Evolutionary conservation across 306 rosid species (phyloP).

Genomic region (Quercus suber): DNA sequence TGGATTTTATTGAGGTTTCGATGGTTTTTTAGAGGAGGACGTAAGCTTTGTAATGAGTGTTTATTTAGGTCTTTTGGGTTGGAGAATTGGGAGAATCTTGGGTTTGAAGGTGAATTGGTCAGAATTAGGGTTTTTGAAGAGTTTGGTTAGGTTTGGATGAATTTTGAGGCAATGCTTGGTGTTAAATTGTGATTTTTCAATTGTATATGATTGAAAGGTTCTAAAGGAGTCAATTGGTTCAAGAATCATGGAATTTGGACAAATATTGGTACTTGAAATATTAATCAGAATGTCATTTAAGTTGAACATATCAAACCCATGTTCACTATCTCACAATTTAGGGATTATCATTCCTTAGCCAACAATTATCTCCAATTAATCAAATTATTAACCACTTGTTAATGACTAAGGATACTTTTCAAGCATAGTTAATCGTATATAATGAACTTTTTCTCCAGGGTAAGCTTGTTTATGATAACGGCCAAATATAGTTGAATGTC

Average conservation of each 20-base stretch:
- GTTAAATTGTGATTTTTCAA: background rate
- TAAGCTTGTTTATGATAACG: too few relatives aligned
- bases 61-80: background rate
- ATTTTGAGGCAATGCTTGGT: background rate
- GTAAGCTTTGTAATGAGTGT: slow-evolving; percentile 10
- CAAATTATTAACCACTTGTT: too few relatives aligned
- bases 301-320: slow-evolving; percentile 7
- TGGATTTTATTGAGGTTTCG: slow-evolving; percentile 8
- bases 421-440: too few relatives aligned
- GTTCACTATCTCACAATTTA: too few relatives aligned
- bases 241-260: background rate
- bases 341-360: too few relatives aligned
- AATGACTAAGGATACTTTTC: too few relatives aligned
- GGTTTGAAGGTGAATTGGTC: slow-evolving; percentile 8
- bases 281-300: background rate
- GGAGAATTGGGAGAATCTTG: slow-evolving; percentile 1
- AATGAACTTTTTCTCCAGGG: too few relatives aligned
- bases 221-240: background rate
- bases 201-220: background rate
- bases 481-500: too few relatives aligned
- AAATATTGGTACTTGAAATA: background rate
- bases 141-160: background rate
- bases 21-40: background rate
- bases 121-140: background rate
- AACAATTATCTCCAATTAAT: too few relatives aligned